Conservation (phyloP, 2,329 filamentous ascomycete species). For the Ophiostoma himal-ulmi region DNA sequence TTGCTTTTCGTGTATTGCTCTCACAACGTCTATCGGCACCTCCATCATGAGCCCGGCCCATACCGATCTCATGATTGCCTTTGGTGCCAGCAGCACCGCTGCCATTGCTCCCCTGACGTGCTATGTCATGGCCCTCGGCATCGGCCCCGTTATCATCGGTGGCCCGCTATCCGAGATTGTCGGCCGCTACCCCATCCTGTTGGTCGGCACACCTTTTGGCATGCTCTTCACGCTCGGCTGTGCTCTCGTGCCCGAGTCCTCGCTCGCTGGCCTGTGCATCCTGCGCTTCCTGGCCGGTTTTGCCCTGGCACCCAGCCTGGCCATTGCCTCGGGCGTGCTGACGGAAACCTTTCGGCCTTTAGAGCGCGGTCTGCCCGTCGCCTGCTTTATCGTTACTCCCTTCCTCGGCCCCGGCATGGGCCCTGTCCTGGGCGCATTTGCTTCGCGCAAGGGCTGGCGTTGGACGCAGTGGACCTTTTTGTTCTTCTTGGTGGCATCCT, state of each 20-base stretch:
- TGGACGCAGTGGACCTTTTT: conserved; percentile 50
- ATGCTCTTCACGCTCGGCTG: conserved; percentile 52
- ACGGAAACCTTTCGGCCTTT: conserved; percentile 43
- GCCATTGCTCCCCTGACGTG: conserved; percentile 55
- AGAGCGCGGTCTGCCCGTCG: conserved; percentile 40
- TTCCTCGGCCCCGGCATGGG: conserved; percentile 49
- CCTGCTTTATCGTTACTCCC: conserved; percentile 45
- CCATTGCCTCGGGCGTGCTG: conserved; percentile 46
- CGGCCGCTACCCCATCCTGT: conserved; percentile 50
- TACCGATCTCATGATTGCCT: conserved; percentile 44
- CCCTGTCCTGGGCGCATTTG: conserved; percentile 46
- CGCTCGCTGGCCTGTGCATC: conserved; percentile 46
- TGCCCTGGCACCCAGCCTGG: conserved; percentile 44
- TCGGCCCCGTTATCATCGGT: conserved; percentile 54
- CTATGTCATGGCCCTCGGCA: conserved; percentile 54
- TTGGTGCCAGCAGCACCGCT: conserved; percentile 48
- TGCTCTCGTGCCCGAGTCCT: conserved; percentile 41
- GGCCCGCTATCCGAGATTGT: conserved; percentile 55
- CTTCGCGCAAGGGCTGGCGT: conserved; percentile 44
- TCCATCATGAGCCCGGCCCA: conserved; percentile 50
- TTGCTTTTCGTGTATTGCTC: conserved; percentile 37
- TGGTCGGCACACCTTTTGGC: conserved; percentile 41
- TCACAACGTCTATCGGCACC: conserved; percentile 47
- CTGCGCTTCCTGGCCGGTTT: conserved; percentile 54
- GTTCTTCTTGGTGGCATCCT: conserved; percentile 40